Percentiles rank a stretch among this genome's conserved stretches.
These are phyloP conservation scores for Harrya chromipes DNA, from an alignment of 768 basidiomycete genomes.

Conservation along the genomic window DNA sequence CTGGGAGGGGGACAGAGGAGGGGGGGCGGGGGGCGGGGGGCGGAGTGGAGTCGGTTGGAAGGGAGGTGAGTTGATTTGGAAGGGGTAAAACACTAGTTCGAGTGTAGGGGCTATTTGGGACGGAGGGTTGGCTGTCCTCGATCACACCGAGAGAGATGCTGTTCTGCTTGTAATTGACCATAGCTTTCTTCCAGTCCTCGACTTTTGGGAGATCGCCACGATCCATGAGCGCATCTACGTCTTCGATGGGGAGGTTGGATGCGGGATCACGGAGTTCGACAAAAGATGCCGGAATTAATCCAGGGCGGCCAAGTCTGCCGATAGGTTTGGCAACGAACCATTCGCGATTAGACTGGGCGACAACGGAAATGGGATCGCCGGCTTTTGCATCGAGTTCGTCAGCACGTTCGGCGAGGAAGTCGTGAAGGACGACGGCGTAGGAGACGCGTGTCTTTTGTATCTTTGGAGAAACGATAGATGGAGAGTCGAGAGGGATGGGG, in stretches of 20 bases:
- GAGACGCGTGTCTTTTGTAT: slow-evolving; percentile 57
- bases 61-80: background rate
- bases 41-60: slow-evolving; percentile 15
- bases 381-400: slow-evolving; percentile 95
- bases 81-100: slow-evolving; percentile 17
- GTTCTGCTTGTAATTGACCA: slow-evolving; percentile 93
- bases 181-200: slow-evolving; percentile 98
- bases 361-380: slow-evolving; percentile 93
- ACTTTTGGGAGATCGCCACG: slow-evolving; percentile 88
- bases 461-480: slow-evolving; percentile 32
- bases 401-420: slow-evolving; percentile 91
- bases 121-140: slow-evolving; percentile 53
- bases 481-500: slow-evolving; percentile 13
- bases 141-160: slow-evolving; percentile 93
- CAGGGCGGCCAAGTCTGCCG: slow-evolving; percentile 89
- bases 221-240: slow-evolving; percentile 78
- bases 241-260: slow-evolving; percentile 74
- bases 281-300: slow-evolving; percentile 95
- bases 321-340: slow-evolving; percentile 99
- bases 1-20: slow-evolving; percentile 55
- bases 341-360: slow-evolving; percentile 99
- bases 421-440: slow-evolving; percentile 94
- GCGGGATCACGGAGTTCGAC: slow-evolving; percentile 94
- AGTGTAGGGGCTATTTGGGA: slow-evolving; percentile 42
- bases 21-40: slow-evolving; percentile 31